Percentiles rank a stretch among this genome's conserved stretches.
Evolutionary conservation across 345 rosid species (phyloP).

Genomic region (Acer yangbiense): DNA sequence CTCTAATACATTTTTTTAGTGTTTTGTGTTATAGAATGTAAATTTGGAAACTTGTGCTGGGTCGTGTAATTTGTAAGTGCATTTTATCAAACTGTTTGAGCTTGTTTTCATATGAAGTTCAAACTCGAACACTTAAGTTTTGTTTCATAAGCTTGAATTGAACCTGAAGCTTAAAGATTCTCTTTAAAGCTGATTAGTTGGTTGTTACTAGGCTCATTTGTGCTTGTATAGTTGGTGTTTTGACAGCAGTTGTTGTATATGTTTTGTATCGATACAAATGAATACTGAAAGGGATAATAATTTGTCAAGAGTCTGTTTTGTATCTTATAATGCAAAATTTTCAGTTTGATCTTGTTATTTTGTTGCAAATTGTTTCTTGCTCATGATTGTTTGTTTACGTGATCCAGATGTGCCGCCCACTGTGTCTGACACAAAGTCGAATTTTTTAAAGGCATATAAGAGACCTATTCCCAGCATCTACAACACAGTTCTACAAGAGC

Average conservation of each 20-base stretch:
- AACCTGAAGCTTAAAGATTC: not conserved
- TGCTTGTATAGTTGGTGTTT: not conserved
- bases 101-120: not conserved
- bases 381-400: constrained; percentile 16
- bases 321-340: not conserved
- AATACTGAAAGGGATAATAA: not conserved
- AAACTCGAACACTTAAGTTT: not conserved
- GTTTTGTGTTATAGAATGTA: not conserved
- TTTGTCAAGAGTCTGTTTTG: not conserved
- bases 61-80: not conserved
- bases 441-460: constrained; percentile 77
- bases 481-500: constrained; percentile 81
- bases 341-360: not conserved
- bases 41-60: not conserved
- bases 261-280: not conserved
- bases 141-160: not conserved
- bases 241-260: not conserved
- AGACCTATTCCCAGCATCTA: constrained; percentile 94
- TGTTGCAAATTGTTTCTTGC: not conserved
- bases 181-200: not conserved
- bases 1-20: not conserved
- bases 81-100: not conserved
- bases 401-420: constrained; percentile 80
- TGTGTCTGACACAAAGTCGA: constrained; percentile 82
- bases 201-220: not conserved